phyloP scores from a whole-genome alignment of 345 rosid genomes.

The Theobroma cacao region DNA sequence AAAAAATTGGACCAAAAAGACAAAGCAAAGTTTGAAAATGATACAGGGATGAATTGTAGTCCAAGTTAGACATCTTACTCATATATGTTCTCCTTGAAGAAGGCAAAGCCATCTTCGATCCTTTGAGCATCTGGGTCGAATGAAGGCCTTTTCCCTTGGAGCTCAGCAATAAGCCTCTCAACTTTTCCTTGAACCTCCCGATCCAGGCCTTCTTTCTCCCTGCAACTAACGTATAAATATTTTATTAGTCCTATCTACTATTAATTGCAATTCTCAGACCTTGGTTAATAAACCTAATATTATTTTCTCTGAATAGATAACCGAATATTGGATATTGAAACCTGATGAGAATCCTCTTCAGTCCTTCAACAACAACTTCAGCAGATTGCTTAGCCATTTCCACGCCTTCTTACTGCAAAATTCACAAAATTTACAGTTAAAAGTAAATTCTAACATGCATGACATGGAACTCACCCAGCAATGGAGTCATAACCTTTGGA shows the following conservation, averaged over 20 bases:
- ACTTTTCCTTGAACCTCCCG: constrained; percentile 9
- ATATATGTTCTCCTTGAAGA: constrained; percentile 78
- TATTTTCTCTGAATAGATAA: too few relatives aligned
- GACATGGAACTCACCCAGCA: neutral
- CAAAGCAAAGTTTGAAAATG: neutral
- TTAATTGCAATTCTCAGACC: too few relatives aligned
- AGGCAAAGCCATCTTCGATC: constrained; percentile 61
- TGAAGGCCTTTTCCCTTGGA: neutral
- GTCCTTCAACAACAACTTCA: constrained; percentile 4
- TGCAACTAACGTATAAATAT: neutral
- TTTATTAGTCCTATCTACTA: too few relatives aligned
- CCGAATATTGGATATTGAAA: neutral
- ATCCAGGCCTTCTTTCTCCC: neutral
- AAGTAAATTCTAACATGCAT: neutral
- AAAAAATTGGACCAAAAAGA: neutral
- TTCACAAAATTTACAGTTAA: neutral
- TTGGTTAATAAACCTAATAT: neutral
- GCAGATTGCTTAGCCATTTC: constrained; percentile 2
- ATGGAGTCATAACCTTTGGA: neutral
- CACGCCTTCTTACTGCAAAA: neutral
- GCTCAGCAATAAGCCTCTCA: constrained; percentile 9
- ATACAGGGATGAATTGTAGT: too few relatives aligned
- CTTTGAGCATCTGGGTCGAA: constrained; percentile 36
- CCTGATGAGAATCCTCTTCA: constrained; percentile 10
- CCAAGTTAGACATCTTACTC: constrained; percentile 38